phyloP scores from a whole-genome alignment of 352 stramenopile species.

The Phytophthora cryptogea region DNA sequence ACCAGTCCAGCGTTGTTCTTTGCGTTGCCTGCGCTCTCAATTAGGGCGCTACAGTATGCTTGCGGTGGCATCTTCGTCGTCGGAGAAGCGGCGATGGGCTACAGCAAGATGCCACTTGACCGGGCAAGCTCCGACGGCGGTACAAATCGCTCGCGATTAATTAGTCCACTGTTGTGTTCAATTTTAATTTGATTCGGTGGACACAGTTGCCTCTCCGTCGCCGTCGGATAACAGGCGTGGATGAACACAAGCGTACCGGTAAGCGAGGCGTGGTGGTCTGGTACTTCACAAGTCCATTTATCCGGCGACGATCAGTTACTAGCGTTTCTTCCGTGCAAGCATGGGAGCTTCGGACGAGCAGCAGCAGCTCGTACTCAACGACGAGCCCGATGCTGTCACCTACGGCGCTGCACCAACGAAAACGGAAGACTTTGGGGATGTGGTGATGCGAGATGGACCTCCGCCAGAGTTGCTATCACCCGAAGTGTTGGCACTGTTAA shows the following conservation, averaged over 20 bases:
- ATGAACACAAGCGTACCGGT: neutral
- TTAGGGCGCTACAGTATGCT: neutral
- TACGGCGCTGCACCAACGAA: conserved; percentile 19
- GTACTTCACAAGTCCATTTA: conserved; percentile 14
- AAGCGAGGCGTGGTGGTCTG: neutral
- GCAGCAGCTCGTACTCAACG: conserved; percentile 27
- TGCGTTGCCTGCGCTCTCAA: conserved; percentile 9
- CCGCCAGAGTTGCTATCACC: conserved; percentile 37
- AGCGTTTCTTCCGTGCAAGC: neutral
- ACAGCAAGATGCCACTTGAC: conserved; percentile 10
- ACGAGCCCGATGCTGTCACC: conserved; percentile 15
- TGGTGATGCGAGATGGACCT: conserved; percentile 33
- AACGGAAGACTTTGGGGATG: conserved; percentile 26
- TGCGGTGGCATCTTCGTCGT: conserved; percentile 17
- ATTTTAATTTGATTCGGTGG: conserved; percentile 2
- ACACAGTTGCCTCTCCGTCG: neutral
- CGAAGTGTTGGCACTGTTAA: conserved; percentile 43
- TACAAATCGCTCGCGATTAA: conserved; percentile 23
- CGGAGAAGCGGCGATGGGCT: conserved; percentile 21
- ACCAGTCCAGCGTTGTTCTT: conserved; percentile 1
- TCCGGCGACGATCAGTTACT: conserved; percentile 15
- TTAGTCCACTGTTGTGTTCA: conserved; percentile 9
- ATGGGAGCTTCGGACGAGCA: conserved; percentile 31
- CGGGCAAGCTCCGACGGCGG: conserved; percentile 4
- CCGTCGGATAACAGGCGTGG: conserved; percentile 14